These are phyloP conservation scores for Paecilomyces variotii DNA, from an alignment of 2,329 filamentous ascomycete species.

Conservation along the genomic window DNA sequence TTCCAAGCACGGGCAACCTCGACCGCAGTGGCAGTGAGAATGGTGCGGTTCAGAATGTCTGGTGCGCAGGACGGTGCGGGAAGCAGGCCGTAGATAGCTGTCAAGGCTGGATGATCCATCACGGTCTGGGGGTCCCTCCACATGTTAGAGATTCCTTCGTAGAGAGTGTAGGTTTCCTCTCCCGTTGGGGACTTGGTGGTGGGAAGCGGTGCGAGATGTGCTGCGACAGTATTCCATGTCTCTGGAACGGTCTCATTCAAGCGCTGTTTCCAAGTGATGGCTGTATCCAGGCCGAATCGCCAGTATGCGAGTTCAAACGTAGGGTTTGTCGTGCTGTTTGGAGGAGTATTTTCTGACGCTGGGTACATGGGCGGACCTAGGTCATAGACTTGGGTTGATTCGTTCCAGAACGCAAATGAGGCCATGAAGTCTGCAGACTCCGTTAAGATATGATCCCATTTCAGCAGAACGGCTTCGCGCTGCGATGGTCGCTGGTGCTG, in stretches of 20 bases:
- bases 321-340: conserved; percentile 50
- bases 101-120: conserved; percentile 39
- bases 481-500: conserved; percentile 6
- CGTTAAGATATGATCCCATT: conserved; percentile 48
- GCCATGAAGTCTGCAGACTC: conserved; percentile 53
- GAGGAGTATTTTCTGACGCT: conserved; percentile 51
- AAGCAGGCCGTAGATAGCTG: conserved; percentile 40
- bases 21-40: conserved; percentile 25
- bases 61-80: conserved; percentile 30
- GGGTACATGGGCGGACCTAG: conserved; percentile 46
- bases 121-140: conserved; percentile 31
- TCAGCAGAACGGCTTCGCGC: conserved; percentile 33
- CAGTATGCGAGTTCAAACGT: conserved; percentile 55
- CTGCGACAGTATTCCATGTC: conserved; percentile 42
- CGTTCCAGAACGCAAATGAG: conserved; percentile 49
- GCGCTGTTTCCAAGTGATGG: conserved; percentile 45
- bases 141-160: conserved; percentile 44
- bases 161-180: conserved; percentile 44
- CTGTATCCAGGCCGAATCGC: conserved; percentile 52
- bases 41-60: conserved; percentile 21
- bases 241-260: conserved; percentile 37
- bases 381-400: conserved; percentile 45
- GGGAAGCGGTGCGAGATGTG: conserved; percentile 48
- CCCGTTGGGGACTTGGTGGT: conserved; percentile 29
- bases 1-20: conserved; percentile 36